phyloP scores from a whole-genome alignment of 345 rosid species.

The Salix caprea region DNA sequence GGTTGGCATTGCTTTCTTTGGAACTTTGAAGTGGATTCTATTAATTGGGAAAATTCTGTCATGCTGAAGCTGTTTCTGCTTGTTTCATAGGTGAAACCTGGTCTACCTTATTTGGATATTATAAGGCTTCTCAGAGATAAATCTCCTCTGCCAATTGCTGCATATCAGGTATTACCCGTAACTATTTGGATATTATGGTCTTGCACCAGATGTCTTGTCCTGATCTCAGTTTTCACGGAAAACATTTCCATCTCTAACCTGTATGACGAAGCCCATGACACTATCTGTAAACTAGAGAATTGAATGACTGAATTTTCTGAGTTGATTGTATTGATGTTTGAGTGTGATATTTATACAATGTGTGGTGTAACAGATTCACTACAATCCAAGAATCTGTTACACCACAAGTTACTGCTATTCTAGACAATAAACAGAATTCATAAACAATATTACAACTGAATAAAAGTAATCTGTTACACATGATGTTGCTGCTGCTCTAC shows the following conservation, averaged over 20 bases:
- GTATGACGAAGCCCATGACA: neutral
- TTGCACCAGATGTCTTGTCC: neutral
- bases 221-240: neutral
- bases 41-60: neutral
- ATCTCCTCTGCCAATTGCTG: constrained; percentile 82
- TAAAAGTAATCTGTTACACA: too few relatives aligned
- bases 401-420: too few relatives aligned
- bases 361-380: too few relatives aligned
- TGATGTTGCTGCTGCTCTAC: too few relatives aligned
- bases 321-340: too few relatives aligned
- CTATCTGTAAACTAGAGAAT: too few relatives aligned
- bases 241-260: neutral
- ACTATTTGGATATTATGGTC: neutral
- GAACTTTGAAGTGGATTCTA: constrained; percentile 1
- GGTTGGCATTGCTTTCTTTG: constrained; percentile 37
- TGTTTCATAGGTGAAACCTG: constrained; percentile 77
- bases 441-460: too few relatives aligned
- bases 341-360: too few relatives aligned
- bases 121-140: constrained; percentile 81
- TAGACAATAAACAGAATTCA: too few relatives aligned
- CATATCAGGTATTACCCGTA: constrained; percentile 63
- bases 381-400: too few relatives aligned
- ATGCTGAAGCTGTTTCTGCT: constrained; percentile 15
- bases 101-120: constrained; percentile 93
- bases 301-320: too few relatives aligned